phyloP scores from a whole-genome alignment of 2,329 filamentous ascomycete species.

The Ophiostoma australiae region DNA sequence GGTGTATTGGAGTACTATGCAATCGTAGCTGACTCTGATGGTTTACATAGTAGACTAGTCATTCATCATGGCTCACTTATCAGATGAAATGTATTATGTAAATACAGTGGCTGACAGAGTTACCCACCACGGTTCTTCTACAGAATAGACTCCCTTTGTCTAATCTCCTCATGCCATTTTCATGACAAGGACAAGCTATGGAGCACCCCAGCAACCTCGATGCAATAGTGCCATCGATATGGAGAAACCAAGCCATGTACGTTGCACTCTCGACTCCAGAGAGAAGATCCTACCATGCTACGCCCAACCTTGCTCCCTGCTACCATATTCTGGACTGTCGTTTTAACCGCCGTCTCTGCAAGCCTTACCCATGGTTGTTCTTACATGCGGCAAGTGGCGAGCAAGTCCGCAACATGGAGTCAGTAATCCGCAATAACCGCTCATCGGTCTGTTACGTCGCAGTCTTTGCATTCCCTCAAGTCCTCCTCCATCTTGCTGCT shows the following conservation, averaged over 20 bases:
- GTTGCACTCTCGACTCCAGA: no score
- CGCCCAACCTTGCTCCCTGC: background rate
- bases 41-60: no score
- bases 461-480: background rate
- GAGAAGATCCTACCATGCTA: background rate
- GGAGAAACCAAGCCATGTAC: background rate
- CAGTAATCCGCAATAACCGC: background rate
- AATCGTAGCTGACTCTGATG: no score
- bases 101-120: background rate
- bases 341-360: background rate
- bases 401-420: no score
- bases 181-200: background rate
- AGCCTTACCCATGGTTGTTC: background rate
- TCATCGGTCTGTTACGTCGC: background rate
- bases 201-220: background rate
- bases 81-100: background rate
- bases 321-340: background rate
- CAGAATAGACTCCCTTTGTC: background rate
- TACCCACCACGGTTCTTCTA: background rate
- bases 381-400: background rate
- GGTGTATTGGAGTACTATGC: background rate
- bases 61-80: background rate
- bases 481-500: background rate
- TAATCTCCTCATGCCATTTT: background rate
- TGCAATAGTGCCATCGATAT: background rate